These are phyloP conservation scores for Erodium chrysanthum DNA, from an alignment of 441 rosid species.

Conservation along the genomic window DNA sequence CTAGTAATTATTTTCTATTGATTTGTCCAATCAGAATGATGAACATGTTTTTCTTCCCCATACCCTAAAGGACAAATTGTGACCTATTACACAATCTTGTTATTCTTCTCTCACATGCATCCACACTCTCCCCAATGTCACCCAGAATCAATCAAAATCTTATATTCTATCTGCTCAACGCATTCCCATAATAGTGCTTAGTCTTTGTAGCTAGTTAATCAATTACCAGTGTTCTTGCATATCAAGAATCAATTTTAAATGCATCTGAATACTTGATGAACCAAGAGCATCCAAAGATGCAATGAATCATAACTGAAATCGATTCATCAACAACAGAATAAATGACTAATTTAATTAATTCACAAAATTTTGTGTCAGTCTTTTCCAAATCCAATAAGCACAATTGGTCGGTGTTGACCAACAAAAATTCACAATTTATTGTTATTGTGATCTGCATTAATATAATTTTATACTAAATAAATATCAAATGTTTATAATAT, in stretches of 20 bases:
- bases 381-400: constrained; percentile 8
- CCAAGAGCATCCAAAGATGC: neutral
- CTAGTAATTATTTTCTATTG: neutral
- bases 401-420: constrained; percentile 13
- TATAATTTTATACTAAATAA: no score
- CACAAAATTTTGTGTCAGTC: constrained; percentile 12
- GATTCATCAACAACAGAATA: constrained; percentile 13
- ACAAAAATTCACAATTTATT: no score
- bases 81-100: constrained; percentile 18
- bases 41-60: neutral
- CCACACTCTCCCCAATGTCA: constrained; percentile 16
- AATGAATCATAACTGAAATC: constrained; percentile 16
- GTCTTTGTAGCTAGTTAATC: neutral
- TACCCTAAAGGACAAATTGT: constrained; percentile 22
- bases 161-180: constrained; percentile 18
- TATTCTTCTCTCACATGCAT: no score
- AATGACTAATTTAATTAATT: constrained; percentile 6
- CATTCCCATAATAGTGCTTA: constrained; percentile 26
- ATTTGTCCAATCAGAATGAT: constrained; percentile 16
- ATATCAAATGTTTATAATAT: no score
- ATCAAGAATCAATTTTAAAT: constrained; percentile 18
- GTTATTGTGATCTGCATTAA: no score
- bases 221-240: constrained; percentile 6
- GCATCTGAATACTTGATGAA: constrained; percentile 7
- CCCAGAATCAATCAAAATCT: constrained; percentile 3